phyloP scores from a whole-genome alignment of 805 yeast genomes.

The Torulaspora delbrueckii region DNA sequence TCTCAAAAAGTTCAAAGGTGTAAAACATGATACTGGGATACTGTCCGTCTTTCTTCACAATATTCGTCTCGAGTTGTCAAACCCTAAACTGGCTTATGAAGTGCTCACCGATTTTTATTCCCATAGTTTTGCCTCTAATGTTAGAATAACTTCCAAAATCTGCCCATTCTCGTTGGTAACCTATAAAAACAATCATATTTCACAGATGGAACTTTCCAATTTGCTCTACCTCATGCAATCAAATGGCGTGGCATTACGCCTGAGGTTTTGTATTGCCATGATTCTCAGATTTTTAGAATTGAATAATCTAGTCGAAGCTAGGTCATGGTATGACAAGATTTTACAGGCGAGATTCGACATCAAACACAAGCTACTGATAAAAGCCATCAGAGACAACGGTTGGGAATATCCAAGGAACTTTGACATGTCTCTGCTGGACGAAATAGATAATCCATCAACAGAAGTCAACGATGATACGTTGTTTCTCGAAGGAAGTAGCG shows the following conservation, averaged over 20 bases:
- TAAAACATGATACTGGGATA: slow-evolving; percentile 23
- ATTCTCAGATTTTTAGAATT: slow-evolving; percentile 18
- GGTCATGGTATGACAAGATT: slow-evolving; percentile 29
- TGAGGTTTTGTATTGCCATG: slow-evolving; percentile 28
- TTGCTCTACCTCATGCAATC: slow-evolving; percentile 25
- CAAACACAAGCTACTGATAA: slow-evolving; percentile 19
- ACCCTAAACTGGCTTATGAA: slow-evolving; percentile 23
- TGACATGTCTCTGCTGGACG: slow-evolving; percentile 14
- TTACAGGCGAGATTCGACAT: slow-evolving; percentile 22
- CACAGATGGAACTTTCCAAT: slow-evolving; percentile 16
- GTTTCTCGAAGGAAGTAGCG: slow-evolving; percentile 7
- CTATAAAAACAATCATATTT: slow-evolving; percentile 19
- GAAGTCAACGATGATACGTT: slow-evolving; percentile 5
- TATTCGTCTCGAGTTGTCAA: slow-evolving; percentile 18
- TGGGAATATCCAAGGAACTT: slow-evolving; percentile 28
- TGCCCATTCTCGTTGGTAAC: slow-evolving; percentile 28
- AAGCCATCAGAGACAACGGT: slow-evolving; percentile 14
- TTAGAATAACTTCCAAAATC: slow-evolving; percentile 11
- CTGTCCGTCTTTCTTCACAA: slow-evolving; percentile 20
- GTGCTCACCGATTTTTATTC: slow-evolving; percentile 25
- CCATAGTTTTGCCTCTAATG: slow-evolving; percentile 6
- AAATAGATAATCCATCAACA: slow-evolving; percentile 1
- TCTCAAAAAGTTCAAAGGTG: slow-evolving; percentile 1
- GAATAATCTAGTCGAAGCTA: slow-evolving; percentile 21
- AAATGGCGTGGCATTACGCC: slow-evolving; percentile 20